These are phyloP conservation scores for Cytidiella melzeri DNA, from an alignment of 768 basidiomycete species.

Conservation along the genomic window DNA sequence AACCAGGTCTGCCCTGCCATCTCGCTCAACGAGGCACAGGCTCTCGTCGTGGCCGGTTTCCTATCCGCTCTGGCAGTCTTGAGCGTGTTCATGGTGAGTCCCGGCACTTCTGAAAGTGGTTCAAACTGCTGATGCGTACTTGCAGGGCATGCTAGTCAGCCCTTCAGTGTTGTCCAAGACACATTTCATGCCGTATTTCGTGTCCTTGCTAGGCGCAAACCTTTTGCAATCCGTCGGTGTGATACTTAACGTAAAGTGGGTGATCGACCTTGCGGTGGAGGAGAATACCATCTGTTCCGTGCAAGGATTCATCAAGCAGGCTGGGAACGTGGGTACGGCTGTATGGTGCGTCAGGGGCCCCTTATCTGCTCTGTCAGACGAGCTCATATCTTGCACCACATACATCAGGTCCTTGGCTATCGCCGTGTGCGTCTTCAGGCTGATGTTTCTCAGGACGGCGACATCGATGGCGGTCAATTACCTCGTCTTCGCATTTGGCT, in stretches of 20 bases:
- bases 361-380: not conserved
- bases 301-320: conserved; percentile 35
- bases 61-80: conserved; percentile 24
- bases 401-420: conserved; percentile 26
- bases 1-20: not conserved
- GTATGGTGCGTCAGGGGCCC: conserved; percentile 28
- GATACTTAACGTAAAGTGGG: conserved; percentile 26
- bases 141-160: conserved; percentile 15
- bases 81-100: conserved; percentile 16
- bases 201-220: conserved; percentile 28
- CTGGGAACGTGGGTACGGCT: conserved; percentile 38
- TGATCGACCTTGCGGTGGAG: conserved; percentile 19
- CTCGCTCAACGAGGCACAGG: conserved; percentile 11
- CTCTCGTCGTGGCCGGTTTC: conserved; percentile 20
- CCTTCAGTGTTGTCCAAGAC: conserved; percentile 15
- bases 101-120: too few species aligned
- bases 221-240: conserved; percentile 28
- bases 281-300: conserved; percentile 21
- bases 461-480: not conserved
- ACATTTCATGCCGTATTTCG: conserved; percentile 24
- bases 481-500: conserved; percentile 27
- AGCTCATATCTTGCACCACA: not conserved
- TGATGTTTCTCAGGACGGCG: conserved; percentile 35
- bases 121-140: not conserved
- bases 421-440: conserved; percentile 28